Percentiles rank a stretch among this genome's conserved stretches.
phyloP scores from a whole-genome alignment of 768 basidiomycete genomes.

The Trametes meyenii region DNA sequence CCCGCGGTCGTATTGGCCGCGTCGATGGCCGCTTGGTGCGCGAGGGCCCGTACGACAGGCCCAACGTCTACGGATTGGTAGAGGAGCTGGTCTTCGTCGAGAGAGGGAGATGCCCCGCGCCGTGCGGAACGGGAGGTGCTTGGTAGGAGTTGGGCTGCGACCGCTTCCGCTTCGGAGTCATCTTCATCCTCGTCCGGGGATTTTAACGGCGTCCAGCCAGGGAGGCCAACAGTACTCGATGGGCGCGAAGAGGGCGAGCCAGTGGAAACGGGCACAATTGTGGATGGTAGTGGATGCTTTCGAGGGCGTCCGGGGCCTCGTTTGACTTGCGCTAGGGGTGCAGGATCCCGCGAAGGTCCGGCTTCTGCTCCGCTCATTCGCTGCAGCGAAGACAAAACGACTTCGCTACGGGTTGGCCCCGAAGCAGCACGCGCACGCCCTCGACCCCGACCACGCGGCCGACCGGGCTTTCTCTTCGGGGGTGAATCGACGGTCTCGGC shows the following conservation, averaged over 20 bases:
- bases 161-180: not conserved
- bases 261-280: not conserved
- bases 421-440: not conserved
- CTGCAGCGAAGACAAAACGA: not conserved
- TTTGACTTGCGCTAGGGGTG: not conserved
- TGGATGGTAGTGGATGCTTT: not conserved
- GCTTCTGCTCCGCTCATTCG: too few species aligned
- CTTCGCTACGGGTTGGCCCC: not conserved
- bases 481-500: not conserved
- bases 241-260: not conserved
- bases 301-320: conserved; percentile 15
- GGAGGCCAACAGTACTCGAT: not conserved
- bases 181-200: not conserved
- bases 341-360: not conserved
- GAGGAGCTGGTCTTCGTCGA: not conserved
- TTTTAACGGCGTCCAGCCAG: not conserved
- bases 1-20: not conserved
- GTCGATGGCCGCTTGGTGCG: conserved; percentile 4
- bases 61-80: conserved; percentile 3
- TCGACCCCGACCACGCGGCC: conserved; percentile 1
- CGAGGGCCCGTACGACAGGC: not conserved
- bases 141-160: conserved; percentile 3
- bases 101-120: not conserved
- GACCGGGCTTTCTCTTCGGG: conserved; percentile 1
- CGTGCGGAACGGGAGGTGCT: not conserved